These are phyloP conservation scores for Blastocystis sp. DNA, from an alignment of 352 stramenopile species.

Conservation along the genomic window DNA sequence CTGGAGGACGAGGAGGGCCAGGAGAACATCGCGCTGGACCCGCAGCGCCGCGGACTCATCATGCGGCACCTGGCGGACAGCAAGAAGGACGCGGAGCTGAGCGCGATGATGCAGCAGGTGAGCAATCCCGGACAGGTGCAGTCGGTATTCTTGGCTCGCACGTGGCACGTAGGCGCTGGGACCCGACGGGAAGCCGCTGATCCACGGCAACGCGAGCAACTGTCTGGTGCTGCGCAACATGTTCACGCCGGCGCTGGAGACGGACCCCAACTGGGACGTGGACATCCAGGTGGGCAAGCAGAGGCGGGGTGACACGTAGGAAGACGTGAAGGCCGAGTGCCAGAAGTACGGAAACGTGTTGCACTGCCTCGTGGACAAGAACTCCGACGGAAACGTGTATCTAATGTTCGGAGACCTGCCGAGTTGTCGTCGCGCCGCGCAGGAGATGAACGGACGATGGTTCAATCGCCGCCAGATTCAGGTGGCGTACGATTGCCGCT, in stretches of 20 bases:
- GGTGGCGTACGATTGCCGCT: not conserved
- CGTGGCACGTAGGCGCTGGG: not conserved
- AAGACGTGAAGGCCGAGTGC: conserved; percentile 46
- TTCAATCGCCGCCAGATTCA: conserved; percentile 20
- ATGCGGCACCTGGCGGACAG: conserved; percentile 47
- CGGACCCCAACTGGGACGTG: conserved; percentile 40
- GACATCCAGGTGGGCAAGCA: conserved; percentile 23
- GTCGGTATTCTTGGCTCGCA: not conserved
- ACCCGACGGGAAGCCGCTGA: conserved; percentile 27
- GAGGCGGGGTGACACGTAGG: not conserved
- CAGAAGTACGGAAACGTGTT: conserved; percentile 19
- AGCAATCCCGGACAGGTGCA: conserved; percentile 18
- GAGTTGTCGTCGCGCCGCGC: not conserved
- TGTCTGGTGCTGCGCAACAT: conserved; percentile 34
- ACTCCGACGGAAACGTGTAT: conserved; percentile 42
- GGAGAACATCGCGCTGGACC: conserved; percentile 34
- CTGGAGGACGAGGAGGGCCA: conserved; percentile 23
- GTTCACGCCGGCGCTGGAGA: conserved; percentile 6
- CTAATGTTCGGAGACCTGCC: conserved; percentile 36
- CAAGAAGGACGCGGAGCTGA: conserved; percentile 42
- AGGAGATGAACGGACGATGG: conserved; percentile 48
- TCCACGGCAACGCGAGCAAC: conserved; percentile 47
- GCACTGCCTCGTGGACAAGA: conserved; percentile 52
- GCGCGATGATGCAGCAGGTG: conserved; percentile 19
- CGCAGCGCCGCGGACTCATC: conserved; percentile 4